Conservation (phyloP, 2,329 filamentous ascomycete species). For the Cladosporium sp. region DNA sequence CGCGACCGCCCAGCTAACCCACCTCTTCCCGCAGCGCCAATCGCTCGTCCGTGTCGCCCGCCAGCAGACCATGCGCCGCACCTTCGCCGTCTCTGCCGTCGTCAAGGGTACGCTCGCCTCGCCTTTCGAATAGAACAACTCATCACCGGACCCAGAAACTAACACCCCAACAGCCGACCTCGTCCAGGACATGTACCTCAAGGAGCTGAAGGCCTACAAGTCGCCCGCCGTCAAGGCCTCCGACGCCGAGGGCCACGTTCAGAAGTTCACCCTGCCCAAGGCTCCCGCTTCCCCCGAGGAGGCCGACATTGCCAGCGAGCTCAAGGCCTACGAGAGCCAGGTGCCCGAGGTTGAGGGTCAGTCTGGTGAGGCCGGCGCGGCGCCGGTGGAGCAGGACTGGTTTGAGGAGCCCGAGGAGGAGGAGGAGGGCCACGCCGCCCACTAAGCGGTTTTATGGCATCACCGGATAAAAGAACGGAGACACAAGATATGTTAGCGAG, state of each 20-base stretch:
- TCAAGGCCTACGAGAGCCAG: conserved; percentile 94
- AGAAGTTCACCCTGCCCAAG: conserved; percentile 79
- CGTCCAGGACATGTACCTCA: conserved; percentile 96
- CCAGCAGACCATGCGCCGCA: conserved; percentile 60
- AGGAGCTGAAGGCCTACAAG: conserved; percentile 96
- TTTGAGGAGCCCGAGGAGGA: conserved; percentile 36
- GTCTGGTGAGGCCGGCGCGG: conserved; percentile 63
- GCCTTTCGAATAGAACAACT: not conserved
- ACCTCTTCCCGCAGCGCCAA: conserved; percentile 52
- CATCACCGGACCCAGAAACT: not conserved
- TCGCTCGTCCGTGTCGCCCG: conserved; percentile 61
- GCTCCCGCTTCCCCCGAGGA: conserved; percentile 89
- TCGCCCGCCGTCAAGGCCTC: conserved; percentile 75
- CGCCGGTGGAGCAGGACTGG: conserved; percentile 70
- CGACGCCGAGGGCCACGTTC: conserved; percentile 87
- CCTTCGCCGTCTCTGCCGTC: conserved; percentile 62
- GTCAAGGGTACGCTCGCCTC: conserved; percentile 57
- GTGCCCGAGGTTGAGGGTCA: conserved; percentile 92
- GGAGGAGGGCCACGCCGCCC: conserved; percentile 24
- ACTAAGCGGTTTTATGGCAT: conserved; percentile 10
- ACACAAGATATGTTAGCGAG: conserved; percentile 13
- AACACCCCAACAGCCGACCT: conserved; percentile 70
- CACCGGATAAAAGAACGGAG: conserved; percentile 1
- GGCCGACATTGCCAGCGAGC: conserved; percentile 83
- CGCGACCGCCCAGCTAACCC: conserved; percentile 31